Evolutionary conservation across 177 flowering plant genomes (phyloP), one percentile per base, ranked within the genome.

Genomic region (Vitis hybrid): DNA sequence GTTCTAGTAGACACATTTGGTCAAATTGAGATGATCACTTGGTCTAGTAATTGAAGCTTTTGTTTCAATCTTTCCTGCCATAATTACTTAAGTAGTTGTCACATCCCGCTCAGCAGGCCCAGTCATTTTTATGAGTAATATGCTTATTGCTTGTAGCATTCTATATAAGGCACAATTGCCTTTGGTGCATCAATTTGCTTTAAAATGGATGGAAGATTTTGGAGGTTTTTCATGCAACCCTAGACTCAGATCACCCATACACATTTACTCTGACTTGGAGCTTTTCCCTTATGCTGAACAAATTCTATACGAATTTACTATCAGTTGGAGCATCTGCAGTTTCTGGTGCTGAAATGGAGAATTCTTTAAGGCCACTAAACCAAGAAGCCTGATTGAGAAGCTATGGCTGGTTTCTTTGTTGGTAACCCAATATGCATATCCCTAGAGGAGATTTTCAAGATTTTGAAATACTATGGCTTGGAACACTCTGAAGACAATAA

Each of bases 21-120:
- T 58, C 99, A 93, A 76, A 95, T 95, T 82, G 99, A 95, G 78
- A 93, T 95, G 68, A 89, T 95, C 77, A 93, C 98, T 34, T 95
- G 98, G 98, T 93, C 99, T 95, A 52, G 93, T 95, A 23, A 95
- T 97, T 5, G 99, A 95, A 80, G 96, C 98, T 57, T 91, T 95
- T 85, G 99, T 98, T 45, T 93, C 97, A 11, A 95, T 97, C 10
- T 95, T 95, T 76, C 99, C 97, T 13, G 93, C 97, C 34, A 86
- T 91, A 11, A 54, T 95, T 64, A 70, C 94, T 0, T 95, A 93
- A 77, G 97, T 95, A 11, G 96, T 91, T 68, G 99, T 93, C 67
- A 95, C 99, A n/a, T 97, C 98, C 74, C 96, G 99, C 52, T 86
- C 97, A 11, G 77, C 81, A 34, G 89, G 82, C 77, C 98, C 99